These are phyloP conservation scores for Euclidium syriacum DNA, from an alignment of 345 rosid genomes.

Conservation along the genomic window DNA sequence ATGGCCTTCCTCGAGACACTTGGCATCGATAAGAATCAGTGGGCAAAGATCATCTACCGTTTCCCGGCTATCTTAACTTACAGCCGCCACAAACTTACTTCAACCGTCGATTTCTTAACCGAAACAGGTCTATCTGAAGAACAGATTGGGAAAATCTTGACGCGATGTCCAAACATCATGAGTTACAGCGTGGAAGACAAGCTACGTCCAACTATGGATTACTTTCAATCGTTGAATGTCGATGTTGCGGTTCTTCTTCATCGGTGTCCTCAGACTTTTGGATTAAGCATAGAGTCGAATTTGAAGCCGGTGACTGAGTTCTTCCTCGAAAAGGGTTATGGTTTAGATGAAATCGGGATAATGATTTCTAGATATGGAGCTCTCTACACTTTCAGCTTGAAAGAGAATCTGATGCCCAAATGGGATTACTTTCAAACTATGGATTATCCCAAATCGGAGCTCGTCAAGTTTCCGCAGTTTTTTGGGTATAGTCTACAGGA, in stretches of 20 bases:
- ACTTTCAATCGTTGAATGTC: slow-evolving; percentile 57
- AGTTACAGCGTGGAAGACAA: slow-evolving; percentile 82
- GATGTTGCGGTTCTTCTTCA: slow-evolving; percentile 58
- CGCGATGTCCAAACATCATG: slow-evolving; percentile 65
- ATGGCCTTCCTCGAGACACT: slow-evolving; percentile 66
- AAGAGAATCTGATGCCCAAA: slow-evolving; percentile 62
- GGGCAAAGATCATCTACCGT: slow-evolving; percentile 86
- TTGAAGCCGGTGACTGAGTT: slow-evolving; percentile 78
- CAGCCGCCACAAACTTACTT: slow-evolving; percentile 66
- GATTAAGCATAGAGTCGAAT: slow-evolving; percentile 72
- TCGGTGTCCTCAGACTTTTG: slow-evolving; percentile 75
- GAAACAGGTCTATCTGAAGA: slow-evolving; percentile 65
- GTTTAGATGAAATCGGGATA: slow-evolving; percentile 49
- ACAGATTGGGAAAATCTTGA: slow-evolving; percentile 63
- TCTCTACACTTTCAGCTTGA: slow-evolving; percentile 72
- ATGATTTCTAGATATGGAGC: slow-evolving; percentile 81
- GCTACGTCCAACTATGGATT: slow-evolving; percentile 68
- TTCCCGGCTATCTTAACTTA: slow-evolving; percentile 76
- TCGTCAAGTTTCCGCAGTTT: slow-evolving; percentile 82
- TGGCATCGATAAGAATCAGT: slow-evolving; percentile 71
- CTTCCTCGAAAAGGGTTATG: slow-evolving; percentile 63
- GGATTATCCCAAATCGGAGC: slow-evolving; percentile 73
- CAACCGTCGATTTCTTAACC: slow-evolving; percentile 56
- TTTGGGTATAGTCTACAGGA: slow-evolving; percentile 81
- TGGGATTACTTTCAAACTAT: slow-evolving; percentile 90